Percentiles rank a stretch among this genome's conserved stretches.
Conservation (phyloP, 345 rosid species). For the Hibiscus mutabilis region DNA sequence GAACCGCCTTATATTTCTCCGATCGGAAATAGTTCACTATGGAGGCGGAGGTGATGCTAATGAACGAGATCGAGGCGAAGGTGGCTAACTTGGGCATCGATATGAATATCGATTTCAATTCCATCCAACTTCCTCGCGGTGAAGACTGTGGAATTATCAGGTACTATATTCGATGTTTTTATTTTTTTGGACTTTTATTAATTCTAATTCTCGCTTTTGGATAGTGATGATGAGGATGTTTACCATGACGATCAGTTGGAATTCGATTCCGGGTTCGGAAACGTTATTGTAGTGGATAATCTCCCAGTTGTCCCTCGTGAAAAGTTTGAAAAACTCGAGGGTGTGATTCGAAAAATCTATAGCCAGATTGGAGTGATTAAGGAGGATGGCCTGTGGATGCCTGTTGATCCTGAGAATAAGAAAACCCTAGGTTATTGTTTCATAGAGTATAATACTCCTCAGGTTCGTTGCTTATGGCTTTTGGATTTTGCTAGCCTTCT, state of each 20-base stretch:
- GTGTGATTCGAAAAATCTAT: conserved; percentile 76
- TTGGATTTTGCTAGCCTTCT: not conserved
- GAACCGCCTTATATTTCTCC: too few relatives aligned
- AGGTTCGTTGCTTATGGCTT: conserved; percentile 34
- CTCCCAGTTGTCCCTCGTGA: conserved; percentile 69
- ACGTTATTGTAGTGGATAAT: conserved; percentile 70
- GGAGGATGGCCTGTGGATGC: conserved; percentile 89
- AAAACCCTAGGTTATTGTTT: conserved; percentile 76
- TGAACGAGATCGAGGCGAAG: conserved; percentile 38
- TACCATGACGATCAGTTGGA: conserved; percentile 60
- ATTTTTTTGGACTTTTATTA: conserved; percentile 17
- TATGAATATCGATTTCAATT: conserved; percentile 44
- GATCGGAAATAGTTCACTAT: not conserved
- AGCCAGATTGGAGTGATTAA: conserved; percentile 72
- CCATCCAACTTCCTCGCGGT: conserved; percentile 60
- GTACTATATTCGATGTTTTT: conserved; percentile 35
- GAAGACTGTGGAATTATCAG: conserved; percentile 57
- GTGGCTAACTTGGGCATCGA: conserved; percentile 59
- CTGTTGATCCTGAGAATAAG: conserved; percentile 53
- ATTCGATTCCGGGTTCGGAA: conserved; percentile 64
- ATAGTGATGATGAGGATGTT: conserved; percentile 78
- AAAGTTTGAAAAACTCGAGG: conserved; percentile 83
- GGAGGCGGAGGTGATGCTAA: conserved; percentile 33
- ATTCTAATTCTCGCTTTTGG: not conserved
- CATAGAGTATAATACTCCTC: conserved; percentile 74